Conservation (phyloP, 768 basidiomycete genomes). For the Rhodotorula kratochvilovae region DNA sequence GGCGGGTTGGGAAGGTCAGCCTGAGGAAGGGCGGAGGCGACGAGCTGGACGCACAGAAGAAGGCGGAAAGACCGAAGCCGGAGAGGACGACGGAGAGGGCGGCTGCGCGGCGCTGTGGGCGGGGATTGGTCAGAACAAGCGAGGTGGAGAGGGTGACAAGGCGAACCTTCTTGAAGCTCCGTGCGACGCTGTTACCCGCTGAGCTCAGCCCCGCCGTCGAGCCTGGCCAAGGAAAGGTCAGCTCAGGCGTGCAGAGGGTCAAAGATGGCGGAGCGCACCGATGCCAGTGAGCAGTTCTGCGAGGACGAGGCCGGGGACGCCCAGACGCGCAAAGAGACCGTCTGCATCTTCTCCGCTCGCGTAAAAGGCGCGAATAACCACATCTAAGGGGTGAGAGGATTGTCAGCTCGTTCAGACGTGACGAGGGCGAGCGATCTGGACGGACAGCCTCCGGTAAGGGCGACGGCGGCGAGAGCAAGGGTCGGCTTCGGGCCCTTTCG, state of each 20-base stretch:
- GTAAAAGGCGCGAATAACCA: slow-evolving; percentile 21
- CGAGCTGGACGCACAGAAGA: slow-evolving; percentile 23
- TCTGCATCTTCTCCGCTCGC: neutral
- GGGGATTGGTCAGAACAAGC: neutral
- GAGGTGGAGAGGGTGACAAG: neutral
- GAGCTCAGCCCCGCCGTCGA: slow-evolving; percentile 25
- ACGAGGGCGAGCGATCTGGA: neutral
- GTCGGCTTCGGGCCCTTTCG: slow-evolving; percentile 13
- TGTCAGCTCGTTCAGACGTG: rapidly evolving
- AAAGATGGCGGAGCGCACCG: neutral
- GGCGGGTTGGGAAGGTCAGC: too few species aligned
- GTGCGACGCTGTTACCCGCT: slow-evolving; percentile 29
- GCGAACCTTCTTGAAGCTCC: slow-evolving; percentile 28
- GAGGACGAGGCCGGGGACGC: slow-evolving; percentile 3
- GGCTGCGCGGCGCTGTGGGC: slow-evolving; percentile 14
- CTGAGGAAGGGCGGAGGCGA: neutral
- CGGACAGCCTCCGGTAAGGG: slow-evolving; percentile 19
- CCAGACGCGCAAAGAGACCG: neutral
- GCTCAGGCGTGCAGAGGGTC: neutral
- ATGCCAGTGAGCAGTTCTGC: slow-evolving; percentile 20
- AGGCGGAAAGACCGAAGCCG: slow-evolving; percentile 31
- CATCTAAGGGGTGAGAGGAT: slow-evolving; percentile 6
- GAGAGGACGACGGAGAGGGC: slow-evolving; percentile 24
- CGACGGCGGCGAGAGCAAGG: slow-evolving; percentile 17
- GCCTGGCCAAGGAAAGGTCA: neutral